These are phyloP conservation scores for Coniophora puteana DNA, from an alignment of 1,284 basidiomycete species.

Conservation along the genomic window DNA sequence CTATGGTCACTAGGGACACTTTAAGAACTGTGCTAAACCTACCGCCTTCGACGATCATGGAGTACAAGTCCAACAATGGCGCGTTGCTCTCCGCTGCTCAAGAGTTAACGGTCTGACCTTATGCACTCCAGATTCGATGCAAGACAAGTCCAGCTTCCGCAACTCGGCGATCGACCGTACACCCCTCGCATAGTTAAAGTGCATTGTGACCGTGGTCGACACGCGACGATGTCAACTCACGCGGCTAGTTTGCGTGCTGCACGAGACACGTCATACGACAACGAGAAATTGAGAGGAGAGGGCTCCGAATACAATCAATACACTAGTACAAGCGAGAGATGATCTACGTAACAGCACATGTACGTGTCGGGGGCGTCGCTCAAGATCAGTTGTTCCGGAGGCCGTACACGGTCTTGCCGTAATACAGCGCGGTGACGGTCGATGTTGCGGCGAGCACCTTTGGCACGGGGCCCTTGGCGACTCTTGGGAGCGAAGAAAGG, in stretches of 20 bases:
- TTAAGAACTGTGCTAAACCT: constrained; percentile 66
- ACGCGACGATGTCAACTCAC: too few species aligned
- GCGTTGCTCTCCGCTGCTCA: constrained; percentile 15
- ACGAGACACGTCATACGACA: too few species aligned
- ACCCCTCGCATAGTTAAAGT: constrained; percentile 30
- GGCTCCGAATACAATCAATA: too few species aligned
- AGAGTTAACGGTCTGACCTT: constrained; percentile 3
- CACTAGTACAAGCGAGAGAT: too few species aligned
- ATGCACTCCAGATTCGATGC: constrained; percentile 63
- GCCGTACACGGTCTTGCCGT: constrained; percentile 60
- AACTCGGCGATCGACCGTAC: constrained; percentile 59
- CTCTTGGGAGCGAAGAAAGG: constrained; percentile 74
- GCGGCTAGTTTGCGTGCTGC: too few species aligned
- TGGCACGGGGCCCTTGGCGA: constrained; percentile 76
- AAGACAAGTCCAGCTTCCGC: constrained; percentile 79
- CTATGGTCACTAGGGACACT: constrained; percentile 49
- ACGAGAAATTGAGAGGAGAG: too few species aligned
- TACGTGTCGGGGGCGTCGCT: too few species aligned
- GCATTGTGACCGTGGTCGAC: too few species aligned
- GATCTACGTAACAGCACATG: too few species aligned
- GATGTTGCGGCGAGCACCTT: constrained; percentile 63
- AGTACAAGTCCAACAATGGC: constrained; percentile 87
- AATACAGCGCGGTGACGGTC: constrained; percentile 62
- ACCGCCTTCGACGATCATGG: constrained; percentile 69
- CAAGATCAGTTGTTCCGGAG: constrained; percentile 32